Evolutionary conservation across 352 stramenopile genomes (phyloP).

Genomic region (Pythium guiyangense): DNA sequence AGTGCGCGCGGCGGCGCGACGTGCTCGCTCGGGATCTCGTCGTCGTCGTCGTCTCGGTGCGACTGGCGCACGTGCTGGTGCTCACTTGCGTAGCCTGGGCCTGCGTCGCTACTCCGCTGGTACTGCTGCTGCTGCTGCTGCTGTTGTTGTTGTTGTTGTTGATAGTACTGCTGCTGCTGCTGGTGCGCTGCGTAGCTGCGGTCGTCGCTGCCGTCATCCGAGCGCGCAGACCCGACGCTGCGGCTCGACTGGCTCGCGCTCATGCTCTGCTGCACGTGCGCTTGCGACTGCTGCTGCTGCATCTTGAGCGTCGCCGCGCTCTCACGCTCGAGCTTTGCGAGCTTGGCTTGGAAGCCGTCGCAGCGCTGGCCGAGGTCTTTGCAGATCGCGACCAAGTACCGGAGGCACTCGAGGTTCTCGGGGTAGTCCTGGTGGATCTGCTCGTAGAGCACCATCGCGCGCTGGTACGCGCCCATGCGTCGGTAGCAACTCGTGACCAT

Average conservation of each 20-base stretch:
- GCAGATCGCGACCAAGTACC: slow-evolving; percentile 92
- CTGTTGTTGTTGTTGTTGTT: too few relatives aligned
- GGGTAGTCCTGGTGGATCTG: slow-evolving; percentile 93
- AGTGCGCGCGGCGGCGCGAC: slow-evolving; percentile 27
- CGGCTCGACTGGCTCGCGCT: slow-evolving; percentile 10
- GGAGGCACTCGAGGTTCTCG: slow-evolving; percentile 91
- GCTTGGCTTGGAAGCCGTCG: slow-evolving; percentile 90
- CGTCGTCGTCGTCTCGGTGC: slow-evolving; percentile 14
- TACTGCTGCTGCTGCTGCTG: slow-evolving; percentile 26
- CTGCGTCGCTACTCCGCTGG: slow-evolving; percentile 19
- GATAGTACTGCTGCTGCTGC: slow-evolving; percentile 16
- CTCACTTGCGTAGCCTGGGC: slow-evolving; percentile 6
- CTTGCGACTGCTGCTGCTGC: too few relatives aligned
- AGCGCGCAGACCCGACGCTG: slow-evolving; percentile 18
- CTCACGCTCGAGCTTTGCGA: slow-evolving; percentile 88
- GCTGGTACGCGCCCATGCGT: slow-evolving; percentile 90
- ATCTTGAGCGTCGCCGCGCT: slow-evolving; percentile 28
- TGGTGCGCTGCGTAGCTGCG: slow-evolving; percentile 20
- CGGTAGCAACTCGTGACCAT: slow-evolving; percentile 96
- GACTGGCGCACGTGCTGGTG: slow-evolving; percentile 13
- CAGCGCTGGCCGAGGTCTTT: slow-evolving; percentile 92
- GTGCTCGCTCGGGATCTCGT: slow-evolving; percentile 30
- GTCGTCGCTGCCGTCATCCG: slow-evolving; percentile 25
- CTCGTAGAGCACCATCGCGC: slow-evolving; percentile 93
- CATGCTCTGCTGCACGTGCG: slow-evolving; percentile 17